phyloP scores from a whole-genome alignment of 345 rosid genomes.

The Angophora floribunda region DNA sequence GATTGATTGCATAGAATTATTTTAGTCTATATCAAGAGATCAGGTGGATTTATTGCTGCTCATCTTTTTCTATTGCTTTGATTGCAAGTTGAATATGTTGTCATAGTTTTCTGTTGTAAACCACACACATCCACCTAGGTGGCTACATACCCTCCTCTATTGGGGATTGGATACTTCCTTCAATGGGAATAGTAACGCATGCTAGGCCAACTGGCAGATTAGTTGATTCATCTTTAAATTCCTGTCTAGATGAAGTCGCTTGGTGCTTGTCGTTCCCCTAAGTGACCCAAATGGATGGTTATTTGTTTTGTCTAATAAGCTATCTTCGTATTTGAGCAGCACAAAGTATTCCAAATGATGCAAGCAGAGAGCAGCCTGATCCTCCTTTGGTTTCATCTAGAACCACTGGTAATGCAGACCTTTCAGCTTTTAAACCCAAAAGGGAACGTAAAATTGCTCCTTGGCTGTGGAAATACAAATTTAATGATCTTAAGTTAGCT shows the following conservation, averaged over 20 bases:
- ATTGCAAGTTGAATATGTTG: neutral
- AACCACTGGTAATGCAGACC: too few species aligned
- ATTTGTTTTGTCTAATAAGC: too few species aligned
- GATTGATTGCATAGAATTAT: neutral
- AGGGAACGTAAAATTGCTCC: too few species aligned
- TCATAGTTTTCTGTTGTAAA: neutral
- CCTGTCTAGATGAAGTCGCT: neutral
- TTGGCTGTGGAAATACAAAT: too few species aligned
- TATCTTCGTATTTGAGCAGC: too few species aligned
- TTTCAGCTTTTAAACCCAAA: too few species aligned
- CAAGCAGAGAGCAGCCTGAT: too few species aligned
- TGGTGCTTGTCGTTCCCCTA: neutral
- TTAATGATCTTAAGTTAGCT: too few species aligned
- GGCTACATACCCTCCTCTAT: neutral
- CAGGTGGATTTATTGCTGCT: neutral
- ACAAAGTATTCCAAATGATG: too few species aligned
- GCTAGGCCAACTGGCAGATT: neutral
- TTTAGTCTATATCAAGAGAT: too few species aligned
- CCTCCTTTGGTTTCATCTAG: too few species aligned
- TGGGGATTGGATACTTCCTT: neutral
- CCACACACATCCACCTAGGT: neutral
- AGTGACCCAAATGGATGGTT: neutral
- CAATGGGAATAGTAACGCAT: too few species aligned
- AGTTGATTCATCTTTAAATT: neutral
- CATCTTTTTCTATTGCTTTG: neutral